Evolutionary conservation across 2,329 filamentous ascomycete genomes (phyloP).

Genomic region (Aspergillus sergii): DNA sequence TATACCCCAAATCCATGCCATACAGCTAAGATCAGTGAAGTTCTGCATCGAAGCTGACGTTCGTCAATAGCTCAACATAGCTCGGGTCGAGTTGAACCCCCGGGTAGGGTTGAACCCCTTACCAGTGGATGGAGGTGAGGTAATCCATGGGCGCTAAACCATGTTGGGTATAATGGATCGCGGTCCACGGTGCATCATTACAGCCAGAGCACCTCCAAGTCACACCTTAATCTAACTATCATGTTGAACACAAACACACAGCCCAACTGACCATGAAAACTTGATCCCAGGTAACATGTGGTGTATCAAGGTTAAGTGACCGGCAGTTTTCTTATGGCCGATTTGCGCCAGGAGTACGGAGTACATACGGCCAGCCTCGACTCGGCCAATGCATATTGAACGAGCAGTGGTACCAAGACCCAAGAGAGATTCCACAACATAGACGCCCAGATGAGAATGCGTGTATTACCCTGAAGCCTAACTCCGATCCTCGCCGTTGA

Average conservation of each 20-base stretch:
- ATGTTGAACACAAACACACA: too few species aligned
- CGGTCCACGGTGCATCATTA: too few species aligned
- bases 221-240: constrained; percentile 32
- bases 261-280: not conserved
- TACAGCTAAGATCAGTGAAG: not conserved
- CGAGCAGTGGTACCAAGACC: not conserved
- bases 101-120: not conserved
- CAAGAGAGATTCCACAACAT: not conserved
- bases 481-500: not conserved
- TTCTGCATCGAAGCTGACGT: not conserved
- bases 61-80: not conserved
- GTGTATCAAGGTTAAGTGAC: not conserved
- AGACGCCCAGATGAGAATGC: not conserved
- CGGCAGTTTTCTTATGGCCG: too few species aligned
- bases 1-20: not conserved
- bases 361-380: not conserved
- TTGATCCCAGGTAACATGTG: not conserved
- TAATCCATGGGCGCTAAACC: not conserved
- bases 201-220: too few species aligned
- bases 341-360: not conserved
- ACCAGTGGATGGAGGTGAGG: not conserved
- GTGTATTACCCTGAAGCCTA: not conserved
- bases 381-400: not conserved
- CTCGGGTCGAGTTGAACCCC: not conserved
- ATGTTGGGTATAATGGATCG: not conserved